A percentile compares a stretch with the other conserved stretches of the same genome.
Evolutionary conservation across 257 asterid genomes (phyloP).

Genomic region (Scutellaria barbata): DNA sequence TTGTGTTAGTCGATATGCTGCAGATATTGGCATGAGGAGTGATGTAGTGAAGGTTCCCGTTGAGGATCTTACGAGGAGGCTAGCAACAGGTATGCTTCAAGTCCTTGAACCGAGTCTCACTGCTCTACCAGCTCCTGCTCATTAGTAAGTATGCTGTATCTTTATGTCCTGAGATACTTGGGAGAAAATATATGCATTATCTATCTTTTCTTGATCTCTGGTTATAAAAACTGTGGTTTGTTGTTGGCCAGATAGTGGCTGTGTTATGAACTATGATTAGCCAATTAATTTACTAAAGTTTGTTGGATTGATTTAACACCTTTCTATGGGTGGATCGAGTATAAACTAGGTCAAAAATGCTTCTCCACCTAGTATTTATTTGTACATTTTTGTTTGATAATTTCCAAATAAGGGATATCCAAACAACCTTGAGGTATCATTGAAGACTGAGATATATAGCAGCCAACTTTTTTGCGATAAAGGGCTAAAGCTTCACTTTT

Average conservation of each 20-base stretch:
- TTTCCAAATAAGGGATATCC: neutral
- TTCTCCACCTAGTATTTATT: neutral
- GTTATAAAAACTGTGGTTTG: conserved; percentile 14
- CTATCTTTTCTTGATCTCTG: neutral
- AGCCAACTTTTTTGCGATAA: no score
- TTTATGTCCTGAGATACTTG: neutral
- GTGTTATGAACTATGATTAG: neutral
- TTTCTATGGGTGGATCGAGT: conserved; percentile 1
- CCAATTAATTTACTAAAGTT: conserved; percentile 9
- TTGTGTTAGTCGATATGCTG: conserved; percentile 84
- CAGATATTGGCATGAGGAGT: conserved; percentile 87
- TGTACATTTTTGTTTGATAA: neutral
- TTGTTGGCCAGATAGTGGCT: conserved; percentile 16
- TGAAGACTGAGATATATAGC: no score
- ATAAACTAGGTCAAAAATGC: neutral
- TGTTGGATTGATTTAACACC: conserved; percentile 5
- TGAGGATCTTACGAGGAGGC: conserved; percentile 73
- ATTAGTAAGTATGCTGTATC: conserved; percentile 29
- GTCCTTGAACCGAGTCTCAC: conserved; percentile 53
- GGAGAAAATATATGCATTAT: neutral
- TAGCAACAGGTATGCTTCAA: conserved; percentile 58
- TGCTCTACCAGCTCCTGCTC: conserved; percentile 41
- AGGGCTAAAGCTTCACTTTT: no score
- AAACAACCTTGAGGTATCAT: no score
- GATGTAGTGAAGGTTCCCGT: conserved; percentile 72